A percentile compares a stretch with the other conserved stretches of the same genome.
Conservation (phyloP, 1,284 basidiomycete genomes). For the Cerioporus squamosus region DNA sequence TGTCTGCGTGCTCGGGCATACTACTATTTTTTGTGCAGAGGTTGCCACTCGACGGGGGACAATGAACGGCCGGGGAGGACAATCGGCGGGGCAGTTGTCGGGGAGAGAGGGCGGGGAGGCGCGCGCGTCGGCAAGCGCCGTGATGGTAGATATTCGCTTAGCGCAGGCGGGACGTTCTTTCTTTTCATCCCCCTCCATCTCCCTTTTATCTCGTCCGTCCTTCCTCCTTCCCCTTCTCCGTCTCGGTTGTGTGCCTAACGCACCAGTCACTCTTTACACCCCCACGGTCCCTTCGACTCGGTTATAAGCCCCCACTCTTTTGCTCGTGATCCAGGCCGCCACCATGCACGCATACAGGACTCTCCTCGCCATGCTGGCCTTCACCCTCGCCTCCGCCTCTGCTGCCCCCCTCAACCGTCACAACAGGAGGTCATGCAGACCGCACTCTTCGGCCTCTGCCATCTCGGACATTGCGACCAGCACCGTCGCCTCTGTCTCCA, state of each 20-base stretch:
- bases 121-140: not conserved
- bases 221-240: constrained; percentile 3
- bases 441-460: constrained; percentile 1
- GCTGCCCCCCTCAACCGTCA: constrained; percentile 20
- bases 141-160: constrained; percentile 4
- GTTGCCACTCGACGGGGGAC: no score
- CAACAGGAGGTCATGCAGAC: constrained; percentile 17
- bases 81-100: no score
- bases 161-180: not conserved
- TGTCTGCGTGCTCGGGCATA: no score
- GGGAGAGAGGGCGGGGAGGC: not conserved
- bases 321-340: constrained; percentile 1
- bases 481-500: not conserved
- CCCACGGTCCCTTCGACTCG: constrained; percentile 21
- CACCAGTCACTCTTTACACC: constrained; percentile 23
- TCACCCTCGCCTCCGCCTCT: constrained; percentile 23
- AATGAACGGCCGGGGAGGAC: no score
- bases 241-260: constrained; percentile 16
- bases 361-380: constrained; percentile 27
- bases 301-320: constrained; percentile 14
- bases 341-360: constrained; percentile 30
- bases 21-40: no score
- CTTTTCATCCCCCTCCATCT: not conserved
- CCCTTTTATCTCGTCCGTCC: constrained; percentile 1
- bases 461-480: constrained; percentile 4